Evolutionary conservation across 1,139 yeast species (phyloP).

Genomic region (Candida gigantensis): DNA sequence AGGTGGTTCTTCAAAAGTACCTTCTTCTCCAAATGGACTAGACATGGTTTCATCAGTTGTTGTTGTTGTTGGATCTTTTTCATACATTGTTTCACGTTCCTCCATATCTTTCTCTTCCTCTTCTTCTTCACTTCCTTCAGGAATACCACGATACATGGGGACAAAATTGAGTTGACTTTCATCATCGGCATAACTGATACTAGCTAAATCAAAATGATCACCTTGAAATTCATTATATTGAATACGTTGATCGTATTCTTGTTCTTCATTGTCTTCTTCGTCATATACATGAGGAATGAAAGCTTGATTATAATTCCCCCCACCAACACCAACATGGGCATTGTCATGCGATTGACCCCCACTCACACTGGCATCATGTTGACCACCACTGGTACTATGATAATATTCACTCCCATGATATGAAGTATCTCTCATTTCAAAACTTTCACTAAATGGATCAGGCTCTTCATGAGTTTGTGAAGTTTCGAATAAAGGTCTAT

Average conservation of each 20-base stretch:
- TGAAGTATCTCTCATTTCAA: slow-evolving; percentile 31
- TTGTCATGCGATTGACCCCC: slow-evolving; percentile 11
- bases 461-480: slow-evolving; percentile 20
- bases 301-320: slow-evolving; percentile 41
- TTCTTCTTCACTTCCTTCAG: slow-evolving; percentile 12
- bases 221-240: slow-evolving; percentile 45
- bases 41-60: slow-evolving; percentile 6
- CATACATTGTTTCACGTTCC: slow-evolving; percentile 21
- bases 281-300: slow-evolving; percentile 51
- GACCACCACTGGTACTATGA: not conserved
- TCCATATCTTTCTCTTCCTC: slow-evolving; percentile 12
- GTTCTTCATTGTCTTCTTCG: slow-evolving; percentile 41
- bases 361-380: slow-evolving; percentile 11
- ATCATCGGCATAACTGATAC: slow-evolving; percentile 21
- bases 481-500: slow-evolving; percentile 25
- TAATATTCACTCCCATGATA: slow-evolving; percentile 17
- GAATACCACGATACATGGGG: slow-evolving; percentile 7
- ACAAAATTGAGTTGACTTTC: slow-evolving; percentile 9
- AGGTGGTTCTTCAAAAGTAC: slow-evolving; percentile 29
- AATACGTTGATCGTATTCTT: slow-evolving; percentile 42
- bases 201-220: slow-evolving; percentile 45
- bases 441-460: slow-evolving; percentile 21
- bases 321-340: too few species aligned
- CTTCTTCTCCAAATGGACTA: slow-evolving; percentile 28
- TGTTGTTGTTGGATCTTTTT: too few species aligned